Percentiles rank a stretch among this genome's conserved stretches.
Conservation (phyloP, 257 asterid species). For the Nicotiana sylvestris region DNA sequence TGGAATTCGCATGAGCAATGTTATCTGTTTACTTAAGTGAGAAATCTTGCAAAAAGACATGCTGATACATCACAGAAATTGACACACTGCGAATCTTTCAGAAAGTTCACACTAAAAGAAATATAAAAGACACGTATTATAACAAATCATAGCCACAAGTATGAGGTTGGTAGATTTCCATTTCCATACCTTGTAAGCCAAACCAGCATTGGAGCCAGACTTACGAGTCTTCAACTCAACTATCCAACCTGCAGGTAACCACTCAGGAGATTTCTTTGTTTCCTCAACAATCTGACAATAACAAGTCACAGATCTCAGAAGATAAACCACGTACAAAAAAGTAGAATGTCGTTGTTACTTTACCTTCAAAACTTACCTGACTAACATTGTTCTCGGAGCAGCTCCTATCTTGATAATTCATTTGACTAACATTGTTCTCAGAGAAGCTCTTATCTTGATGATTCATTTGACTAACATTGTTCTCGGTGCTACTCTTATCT, state of each 20-base stretch:
- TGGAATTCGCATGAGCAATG: not conserved
- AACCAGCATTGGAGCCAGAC: constrained; percentile 29
- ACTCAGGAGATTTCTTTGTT: constrained; percentile 27
- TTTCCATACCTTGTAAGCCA: constrained; percentile 47
- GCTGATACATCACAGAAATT: not conserved
- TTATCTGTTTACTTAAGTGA: not conserved
- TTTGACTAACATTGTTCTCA: constrained; percentile 24
- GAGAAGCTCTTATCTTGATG: not conserved
- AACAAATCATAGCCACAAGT: not conserved
- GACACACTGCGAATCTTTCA: not conserved
- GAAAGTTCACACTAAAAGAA: not conserved
- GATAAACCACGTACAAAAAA: not conserved
- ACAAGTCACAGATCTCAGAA: constrained; percentile 3
- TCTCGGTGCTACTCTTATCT: not conserved
- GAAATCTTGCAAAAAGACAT: not conserved
- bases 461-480: not conserved
- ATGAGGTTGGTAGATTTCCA: constrained; percentile 7
- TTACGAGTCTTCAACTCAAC: constrained; percentile 32
- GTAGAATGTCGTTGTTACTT: not conserved
- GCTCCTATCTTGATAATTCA: constrained; percentile 20
- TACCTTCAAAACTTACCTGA: not conserved
- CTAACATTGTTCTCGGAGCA: not conserved
- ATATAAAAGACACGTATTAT: constrained; percentile 9
- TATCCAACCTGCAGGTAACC: constrained; percentile 68
- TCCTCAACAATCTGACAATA: constrained; percentile 26